Base-by-base conservation (phyloP, 2,329 filamentous ascomycete species). In the Rugonectria rugulosa region DNA sequence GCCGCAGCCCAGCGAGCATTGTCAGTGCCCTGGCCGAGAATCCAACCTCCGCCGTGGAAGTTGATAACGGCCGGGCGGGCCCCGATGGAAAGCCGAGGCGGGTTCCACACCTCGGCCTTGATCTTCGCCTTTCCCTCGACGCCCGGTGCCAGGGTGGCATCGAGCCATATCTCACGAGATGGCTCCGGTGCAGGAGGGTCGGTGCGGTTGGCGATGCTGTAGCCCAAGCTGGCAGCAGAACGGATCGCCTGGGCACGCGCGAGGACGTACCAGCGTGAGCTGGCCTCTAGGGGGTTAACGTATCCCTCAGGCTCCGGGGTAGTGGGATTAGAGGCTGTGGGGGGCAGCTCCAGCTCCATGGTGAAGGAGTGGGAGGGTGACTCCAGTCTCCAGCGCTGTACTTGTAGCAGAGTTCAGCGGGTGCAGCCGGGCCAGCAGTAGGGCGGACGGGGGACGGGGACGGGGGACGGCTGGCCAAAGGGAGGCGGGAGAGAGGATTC, bases 31-130 rank as follows among this genome's bases (percentile, higher is more conserved):
- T 79, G 79, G 11, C 87, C 87, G 26, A 88, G 72, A 6, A 86
- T 83, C 72, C 88, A 89, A 5, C 87, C 87, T 19, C 87, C 87
- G 21, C 87, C 87, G 65, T 90, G 87, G 64, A 87, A 87, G 68
- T 88, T 87, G 62, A 89, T 77, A 23, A 89, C 77, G 15, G 82
- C 82, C 0, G 86, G 79, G 58, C 77, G 79, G 23, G 70, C 68
- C 14, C 70, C 71, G 51, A 69, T 56, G 15, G 66, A 66, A 19
- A 67, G 65, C 40, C 70, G 69, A 32, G 73, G 72, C 32, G 76
- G 72, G 19, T 70, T 70, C 75, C 76, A 76, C 36, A 84, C 77
- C 68, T 83, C 81, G 21, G 81, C 74, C 60, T 74, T 75, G 66
- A 79, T 67, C 54, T 65, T 67, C 23, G 70, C 67, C 24, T 66